Evolutionary conservation across 768 basidiomycete genomes (phyloP).

Genomic region (Infundibulicybe gibba): DNA sequence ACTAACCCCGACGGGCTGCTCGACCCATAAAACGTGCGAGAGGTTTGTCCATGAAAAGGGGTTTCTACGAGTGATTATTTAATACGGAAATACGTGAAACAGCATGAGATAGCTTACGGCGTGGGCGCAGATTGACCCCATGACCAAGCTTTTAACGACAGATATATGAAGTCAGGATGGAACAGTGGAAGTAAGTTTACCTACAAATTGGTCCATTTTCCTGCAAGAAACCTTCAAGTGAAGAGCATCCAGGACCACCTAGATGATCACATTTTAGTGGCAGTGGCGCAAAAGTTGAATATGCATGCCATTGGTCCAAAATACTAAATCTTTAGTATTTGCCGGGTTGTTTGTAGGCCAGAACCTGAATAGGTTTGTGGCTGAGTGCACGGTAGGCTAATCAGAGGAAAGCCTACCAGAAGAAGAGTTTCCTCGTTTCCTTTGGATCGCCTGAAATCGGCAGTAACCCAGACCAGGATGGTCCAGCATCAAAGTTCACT

Average conservation of each 20-base stretch:
- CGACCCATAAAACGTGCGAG: conserved; percentile 63
- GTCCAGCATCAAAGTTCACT: conserved; percentile 66
- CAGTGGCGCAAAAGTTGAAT: neutral
- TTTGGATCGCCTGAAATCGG: conserved; percentile 55
- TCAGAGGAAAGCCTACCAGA: conserved; percentile 25
- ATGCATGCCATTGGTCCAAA: conserved; percentile 50
- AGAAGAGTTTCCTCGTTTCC: conserved; percentile 60
- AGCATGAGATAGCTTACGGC: conserved; percentile 14
- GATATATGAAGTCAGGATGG: neutral
- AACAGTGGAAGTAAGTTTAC: conserved; percentile 16
- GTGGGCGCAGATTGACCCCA: conserved; percentile 42
- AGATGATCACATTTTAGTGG: conserved; percentile 26
- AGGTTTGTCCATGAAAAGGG: conserved; percentile 70
- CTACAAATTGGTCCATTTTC: conserved; percentile 60
- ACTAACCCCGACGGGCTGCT: conserved; percentile 65
- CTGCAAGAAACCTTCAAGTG: conserved; percentile 61
- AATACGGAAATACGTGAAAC: neutral
- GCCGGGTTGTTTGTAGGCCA: conserved; percentile 64
- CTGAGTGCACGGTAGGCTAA: neutral
- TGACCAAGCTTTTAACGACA: conserved; percentile 30
- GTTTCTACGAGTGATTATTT: conserved; percentile 34
- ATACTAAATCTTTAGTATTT: conserved; percentile 56
- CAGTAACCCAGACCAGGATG: conserved; percentile 65
- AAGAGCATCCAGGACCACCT: conserved; percentile 72
- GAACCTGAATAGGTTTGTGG: conserved; percentile 46